phyloP scores from a whole-genome alignment of 140 eudicot species.

The Anethum foeniculum region DNA sequence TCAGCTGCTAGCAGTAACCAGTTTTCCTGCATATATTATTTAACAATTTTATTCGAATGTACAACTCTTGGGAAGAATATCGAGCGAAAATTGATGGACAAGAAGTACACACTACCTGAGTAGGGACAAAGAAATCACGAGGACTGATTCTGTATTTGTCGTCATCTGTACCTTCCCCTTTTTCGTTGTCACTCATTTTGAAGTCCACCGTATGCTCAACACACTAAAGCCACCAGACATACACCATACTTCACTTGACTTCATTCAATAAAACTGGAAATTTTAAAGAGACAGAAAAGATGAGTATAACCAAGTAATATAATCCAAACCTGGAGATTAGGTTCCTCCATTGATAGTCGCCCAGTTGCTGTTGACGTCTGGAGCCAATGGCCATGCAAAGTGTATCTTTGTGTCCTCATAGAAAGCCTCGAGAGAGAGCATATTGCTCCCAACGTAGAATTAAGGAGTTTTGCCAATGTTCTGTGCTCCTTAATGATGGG shows the following conservation, averaged over 20 bases:
- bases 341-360: conserved; percentile 96
- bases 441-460: conserved; percentile 81
- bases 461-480: conserved; percentile 75
- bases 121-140: conserved; percentile 76
- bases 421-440: conserved; percentile 85
- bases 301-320: background rate
- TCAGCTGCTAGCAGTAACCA: conserved; percentile 95
- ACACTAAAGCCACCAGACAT: conserved; percentile 38
- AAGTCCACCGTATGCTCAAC: conserved; percentile 92
- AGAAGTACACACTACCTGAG: conserved; percentile 47
- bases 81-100: background rate
- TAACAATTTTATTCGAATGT: conserved; percentile 8
- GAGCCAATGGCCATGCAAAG: conserved; percentile 98
- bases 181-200: conserved; percentile 26
- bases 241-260: conserved; percentile 3
- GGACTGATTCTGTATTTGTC: conserved; percentile 57
- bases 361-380: conserved; percentile 99
- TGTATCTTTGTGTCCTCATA: conserved; percentile 76
- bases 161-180: conserved; percentile 23
- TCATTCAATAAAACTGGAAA: background rate
- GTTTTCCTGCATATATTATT: conserved; percentile 52
- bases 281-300: background rate
- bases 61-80: background rate
- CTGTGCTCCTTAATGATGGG: conserved; percentile 95
- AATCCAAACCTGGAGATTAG: conserved; percentile 74